Percentiles rank a stretch among this genome's conserved stretches.
These are phyloP conservation scores for Trichoderma koningii DNA, from an alignment of 2,329 filamentous ascomycete genomes.

Conservation along the genomic window DNA sequence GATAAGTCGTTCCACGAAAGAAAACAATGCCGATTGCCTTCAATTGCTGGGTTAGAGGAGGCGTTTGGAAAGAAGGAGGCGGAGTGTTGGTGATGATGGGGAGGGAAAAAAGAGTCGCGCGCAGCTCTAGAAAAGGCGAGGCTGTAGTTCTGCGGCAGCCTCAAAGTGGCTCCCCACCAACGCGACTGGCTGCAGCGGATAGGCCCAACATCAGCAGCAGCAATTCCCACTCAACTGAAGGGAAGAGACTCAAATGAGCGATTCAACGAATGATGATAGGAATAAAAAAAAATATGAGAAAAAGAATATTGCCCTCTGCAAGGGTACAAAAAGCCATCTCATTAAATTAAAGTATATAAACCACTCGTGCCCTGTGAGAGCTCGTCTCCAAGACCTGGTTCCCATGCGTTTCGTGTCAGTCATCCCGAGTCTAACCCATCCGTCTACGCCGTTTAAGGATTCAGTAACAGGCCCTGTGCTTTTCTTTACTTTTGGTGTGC, in stretches of 20 bases:
- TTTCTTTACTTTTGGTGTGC: not conserved
- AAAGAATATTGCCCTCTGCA: not conserved
- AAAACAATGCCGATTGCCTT: not conserved
- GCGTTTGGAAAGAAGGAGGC: slow-evolving; percentile 6
- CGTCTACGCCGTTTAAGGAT: slow-evolving; percentile 22
- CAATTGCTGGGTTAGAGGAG: not conserved
- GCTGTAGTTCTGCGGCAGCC: slow-evolving; percentile 20
- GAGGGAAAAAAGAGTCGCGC: slow-evolving; percentile 19
- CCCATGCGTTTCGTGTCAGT: slow-evolving; percentile 23
- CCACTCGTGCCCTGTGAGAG: slow-evolving; percentile 20
- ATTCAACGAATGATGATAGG: not conserved
- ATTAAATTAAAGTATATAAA: slow-evolving; percentile 26
- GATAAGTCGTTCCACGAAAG: not conserved
- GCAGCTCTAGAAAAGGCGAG: slow-evolving; percentile 17
- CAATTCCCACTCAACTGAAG: not conserved
- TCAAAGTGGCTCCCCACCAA: slow-evolving; percentile 18
- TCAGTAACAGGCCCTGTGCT: slow-evolving; percentile 10
- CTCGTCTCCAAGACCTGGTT: slow-evolving; percentile 23
- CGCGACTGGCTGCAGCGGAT: not conserved
- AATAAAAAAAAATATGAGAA: not conserved
- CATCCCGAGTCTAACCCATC: slow-evolving; percentile 27
- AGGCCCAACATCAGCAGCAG: not conserved
- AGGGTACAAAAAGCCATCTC: slow-evolving; percentile 7
- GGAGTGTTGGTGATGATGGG: slow-evolving; percentile 9
- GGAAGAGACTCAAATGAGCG: no score